phyloP scores from a whole-genome alignment of 805 yeast species.

The Metschnikowia continentalis region DNA sequence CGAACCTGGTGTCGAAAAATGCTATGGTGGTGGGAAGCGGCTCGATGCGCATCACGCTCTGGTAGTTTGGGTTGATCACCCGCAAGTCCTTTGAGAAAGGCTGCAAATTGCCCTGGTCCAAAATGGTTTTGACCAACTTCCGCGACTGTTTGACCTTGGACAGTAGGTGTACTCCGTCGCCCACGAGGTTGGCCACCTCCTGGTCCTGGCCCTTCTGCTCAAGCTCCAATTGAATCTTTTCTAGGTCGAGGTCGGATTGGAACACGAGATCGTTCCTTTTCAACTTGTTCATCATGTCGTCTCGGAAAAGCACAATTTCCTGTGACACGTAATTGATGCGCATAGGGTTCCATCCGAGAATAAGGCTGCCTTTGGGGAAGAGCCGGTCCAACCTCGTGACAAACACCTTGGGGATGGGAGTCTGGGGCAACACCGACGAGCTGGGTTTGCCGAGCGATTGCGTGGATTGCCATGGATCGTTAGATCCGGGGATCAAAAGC shows the following conservation, averaged over 20 bases:
- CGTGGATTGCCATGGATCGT: constrained; percentile 89
- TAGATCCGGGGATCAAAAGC: constrained; percentile 79
- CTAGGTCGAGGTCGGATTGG: constrained; percentile 34
- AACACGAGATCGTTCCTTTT: constrained; percentile 65
- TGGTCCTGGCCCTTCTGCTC: constrained; percentile 22
- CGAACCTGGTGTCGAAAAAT: constrained; percentile 67
- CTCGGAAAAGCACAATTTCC: constrained; percentile 72
- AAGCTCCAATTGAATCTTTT: constrained; percentile 19
- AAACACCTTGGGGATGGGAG: constrained; percentile 66
- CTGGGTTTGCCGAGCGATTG: constrained; percentile 52
- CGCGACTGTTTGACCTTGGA: constrained; percentile 56
- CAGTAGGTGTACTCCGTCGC: constrained; percentile 27
- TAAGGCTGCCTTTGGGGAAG: constrained; percentile 17
- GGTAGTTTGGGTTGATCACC: constrained; percentile 67
- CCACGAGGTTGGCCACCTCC: constrained; percentile 17
- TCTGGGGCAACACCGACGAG: constrained; percentile 52
- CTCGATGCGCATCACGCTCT: constrained; percentile 61
- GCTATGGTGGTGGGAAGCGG: constrained; percentile 71
- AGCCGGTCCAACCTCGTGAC: constrained; percentile 61
- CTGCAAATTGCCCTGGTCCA: constrained; percentile 84
- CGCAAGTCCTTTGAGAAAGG: constrained; percentile 65
- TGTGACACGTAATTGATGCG: constrained; percentile 76
- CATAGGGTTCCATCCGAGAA: constrained; percentile 69
- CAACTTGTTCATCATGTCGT: constrained; percentile 66
- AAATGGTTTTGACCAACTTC: constrained; percentile 69